Evolutionary conservation across 2,329 filamentous ascomycete species (phyloP).

Genomic region (Talaromyces pinophilus): DNA sequence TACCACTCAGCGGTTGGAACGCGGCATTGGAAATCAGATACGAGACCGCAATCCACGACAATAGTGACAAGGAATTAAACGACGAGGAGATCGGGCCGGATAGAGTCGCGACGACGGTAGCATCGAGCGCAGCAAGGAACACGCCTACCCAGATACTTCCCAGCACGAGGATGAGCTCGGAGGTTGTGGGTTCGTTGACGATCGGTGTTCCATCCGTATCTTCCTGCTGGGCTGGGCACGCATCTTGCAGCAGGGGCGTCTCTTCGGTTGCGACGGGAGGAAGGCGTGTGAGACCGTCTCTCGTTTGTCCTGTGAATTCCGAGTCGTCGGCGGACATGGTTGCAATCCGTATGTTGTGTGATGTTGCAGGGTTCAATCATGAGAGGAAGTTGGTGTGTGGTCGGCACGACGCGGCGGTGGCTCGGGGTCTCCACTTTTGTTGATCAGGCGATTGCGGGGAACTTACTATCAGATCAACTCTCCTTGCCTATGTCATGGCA

Average conservation of each 20-base stretch:
- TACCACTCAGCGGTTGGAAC: conserved; percentile 79
- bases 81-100: conserved; percentile 79
- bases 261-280: conserved; percentile 24
- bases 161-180: conserved; percentile 52
- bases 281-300: conserved; percentile 20
- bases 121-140: conserved; percentile 63
- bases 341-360: not conserved
- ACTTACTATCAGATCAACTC: not conserved
- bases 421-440: not conserved
- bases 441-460: conserved; percentile 7
- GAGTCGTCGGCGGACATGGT: conserved; percentile 16
- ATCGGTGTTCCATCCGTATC: conserved; percentile 28
- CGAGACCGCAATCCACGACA: conserved; percentile 85
- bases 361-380: not conserved
- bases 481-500: not conserved
- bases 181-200: conserved; percentile 50
- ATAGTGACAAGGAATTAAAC: conserved; percentile 75
- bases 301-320: conserved; percentile 19
- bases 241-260: conserved; percentile 21
- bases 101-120: conserved; percentile 82
- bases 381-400: not conserved
- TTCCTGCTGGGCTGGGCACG: conserved; percentile 2
- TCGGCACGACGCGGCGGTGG: not conserved
- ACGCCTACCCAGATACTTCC: conserved; percentile 55
- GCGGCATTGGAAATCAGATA: conserved; percentile 89